Conservation (phyloP, 208 protist species). For the Borovskyia barvae region DNA sequence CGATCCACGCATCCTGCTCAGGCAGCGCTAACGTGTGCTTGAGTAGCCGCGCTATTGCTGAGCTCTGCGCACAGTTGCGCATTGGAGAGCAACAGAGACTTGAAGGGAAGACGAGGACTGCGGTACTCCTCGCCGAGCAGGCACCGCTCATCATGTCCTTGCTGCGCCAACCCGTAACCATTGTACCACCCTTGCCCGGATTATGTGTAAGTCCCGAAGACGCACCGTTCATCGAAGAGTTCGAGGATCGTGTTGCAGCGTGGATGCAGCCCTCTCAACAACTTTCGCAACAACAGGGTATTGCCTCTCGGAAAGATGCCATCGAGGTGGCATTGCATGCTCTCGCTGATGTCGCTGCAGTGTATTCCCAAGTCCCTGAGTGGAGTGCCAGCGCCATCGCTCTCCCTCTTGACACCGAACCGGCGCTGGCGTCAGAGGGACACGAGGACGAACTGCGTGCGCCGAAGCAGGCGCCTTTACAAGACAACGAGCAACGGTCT, state of each 20-base stretch:
- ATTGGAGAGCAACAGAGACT: background rate
- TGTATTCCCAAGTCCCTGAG: background rate
- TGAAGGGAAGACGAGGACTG: too few species aligned
- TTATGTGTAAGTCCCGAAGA: slow-evolving; percentile 44
- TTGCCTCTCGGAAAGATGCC: slow-evolving; percentile 20
- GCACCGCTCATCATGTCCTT: slow-evolving; percentile 18
- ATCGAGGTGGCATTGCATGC: slow-evolving; percentile 38
- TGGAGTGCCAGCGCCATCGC: background rate
- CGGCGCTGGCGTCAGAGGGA: too few species aligned
- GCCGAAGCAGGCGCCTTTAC: too few species aligned
- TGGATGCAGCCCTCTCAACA: too few species aligned
- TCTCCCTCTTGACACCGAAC: too few species aligned
- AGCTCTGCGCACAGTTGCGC: slow-evolving; percentile 1
- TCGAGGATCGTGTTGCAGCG: slow-evolving; percentile 27
- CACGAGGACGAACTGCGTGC: too few species aligned
- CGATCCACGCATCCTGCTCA: slow-evolving; percentile 3
- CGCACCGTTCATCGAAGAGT: slow-evolving; percentile 27
- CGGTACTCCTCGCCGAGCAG: background rate
- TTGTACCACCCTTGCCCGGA: slow-evolving; percentile 43
- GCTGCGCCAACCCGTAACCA: slow-evolving; percentile 35
- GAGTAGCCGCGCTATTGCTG: background rate
- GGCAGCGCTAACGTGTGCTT: background rate
- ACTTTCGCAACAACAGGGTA: background rate
- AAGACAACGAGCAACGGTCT: too few species aligned
- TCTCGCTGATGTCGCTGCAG: slow-evolving; percentile 23